phyloP scores from a whole-genome alignment of 331 rosid genomes.

The Arachis monticola region DNA sequence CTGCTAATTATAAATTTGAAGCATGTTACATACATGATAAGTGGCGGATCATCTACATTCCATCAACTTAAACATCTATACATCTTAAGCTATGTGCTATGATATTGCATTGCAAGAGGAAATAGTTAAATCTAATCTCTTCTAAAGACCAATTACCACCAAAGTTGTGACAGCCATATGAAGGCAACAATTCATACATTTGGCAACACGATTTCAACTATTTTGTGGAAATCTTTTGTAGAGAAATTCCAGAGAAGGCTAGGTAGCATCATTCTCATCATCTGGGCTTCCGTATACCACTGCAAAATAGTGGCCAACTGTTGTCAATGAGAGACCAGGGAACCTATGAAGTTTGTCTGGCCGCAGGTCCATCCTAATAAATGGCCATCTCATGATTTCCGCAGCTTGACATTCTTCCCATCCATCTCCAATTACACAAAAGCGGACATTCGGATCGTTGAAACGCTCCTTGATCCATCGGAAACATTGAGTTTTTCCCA shows the following conservation, averaged over 20 bases:
- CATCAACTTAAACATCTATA: constrained; percentile 29
- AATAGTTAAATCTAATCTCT: constrained; percentile 33
- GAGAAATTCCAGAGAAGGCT: constrained; percentile 38
- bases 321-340: constrained; percentile 84
- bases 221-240: constrained; percentile 32
- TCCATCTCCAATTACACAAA: constrained; percentile 90
- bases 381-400: constrained; percentile 82
- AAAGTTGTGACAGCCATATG: background rate
- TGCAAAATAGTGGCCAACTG: constrained; percentile 70
- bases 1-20: constrained; percentile 2
- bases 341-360: constrained; percentile 80
- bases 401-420: constrained; percentile 98
- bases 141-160: constrained; percentile 38
- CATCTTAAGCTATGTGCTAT: constrained; percentile 30
- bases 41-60: constrained; percentile 35
- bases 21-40: constrained; percentile 42
- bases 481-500: constrained; percentile 80
- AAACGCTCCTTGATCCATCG: constrained; percentile 81
- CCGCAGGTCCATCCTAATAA: constrained; percentile 71
- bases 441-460: constrained; percentile 67
- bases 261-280: constrained; percentile 47
- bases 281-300: constrained; percentile 70
- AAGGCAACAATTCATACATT: background rate
- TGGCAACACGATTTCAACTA: background rate
- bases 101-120: constrained; percentile 27